Evolutionary conservation across 2,329 filamentous ascomycete species (phyloP).

Genomic region (Nemania diffusa): DNA sequence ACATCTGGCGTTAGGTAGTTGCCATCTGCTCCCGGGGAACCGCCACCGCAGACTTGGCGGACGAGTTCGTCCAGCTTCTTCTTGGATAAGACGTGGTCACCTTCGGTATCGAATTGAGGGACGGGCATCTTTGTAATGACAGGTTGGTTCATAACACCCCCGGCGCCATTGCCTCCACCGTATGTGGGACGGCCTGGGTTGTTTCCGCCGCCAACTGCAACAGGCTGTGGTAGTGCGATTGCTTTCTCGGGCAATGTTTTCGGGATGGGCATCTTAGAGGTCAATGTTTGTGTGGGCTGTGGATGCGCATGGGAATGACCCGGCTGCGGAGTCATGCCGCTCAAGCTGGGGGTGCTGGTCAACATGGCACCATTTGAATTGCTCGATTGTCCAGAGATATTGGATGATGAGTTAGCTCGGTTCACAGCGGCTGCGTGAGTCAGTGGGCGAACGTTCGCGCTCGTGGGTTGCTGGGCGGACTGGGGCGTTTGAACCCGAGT

Average conservation of each 20-base stretch:
- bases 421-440: constrained; percentile 48
- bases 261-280: constrained; percentile 80
- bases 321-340: constrained; percentile 48
- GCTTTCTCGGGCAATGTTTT: constrained; percentile 78
- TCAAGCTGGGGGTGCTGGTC: constrained; percentile 44
- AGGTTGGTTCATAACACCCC: constrained; percentile 88
- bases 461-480: constrained; percentile 41
- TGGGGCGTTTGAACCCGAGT: constrained; percentile 63
- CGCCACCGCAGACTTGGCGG: constrained; percentile 88
- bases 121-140: constrained; percentile 83
- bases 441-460: constrained; percentile 41
- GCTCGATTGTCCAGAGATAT: constrained; percentile 42
- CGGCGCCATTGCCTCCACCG: constrained; percentile 79
- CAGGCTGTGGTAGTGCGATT: constrained; percentile 76
- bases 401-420: constrained; percentile 48
- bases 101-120: constrained; percentile 90
- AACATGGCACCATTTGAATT: constrained; percentile 42
- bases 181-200: constrained; percentile 82
- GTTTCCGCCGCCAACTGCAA: constrained; percentile 72
- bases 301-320: constrained; percentile 62
- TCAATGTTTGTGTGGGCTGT: constrained; percentile 54
- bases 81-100: constrained; percentile 94
- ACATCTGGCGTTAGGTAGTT: constrained; percentile 89
- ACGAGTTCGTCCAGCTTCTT: constrained; percentile 97
- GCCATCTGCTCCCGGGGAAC: constrained; percentile 75